Base-by-base conservation (phyloP, 495 filamentous ascomycete species). In the Aspergillus panamensis region DNA sequence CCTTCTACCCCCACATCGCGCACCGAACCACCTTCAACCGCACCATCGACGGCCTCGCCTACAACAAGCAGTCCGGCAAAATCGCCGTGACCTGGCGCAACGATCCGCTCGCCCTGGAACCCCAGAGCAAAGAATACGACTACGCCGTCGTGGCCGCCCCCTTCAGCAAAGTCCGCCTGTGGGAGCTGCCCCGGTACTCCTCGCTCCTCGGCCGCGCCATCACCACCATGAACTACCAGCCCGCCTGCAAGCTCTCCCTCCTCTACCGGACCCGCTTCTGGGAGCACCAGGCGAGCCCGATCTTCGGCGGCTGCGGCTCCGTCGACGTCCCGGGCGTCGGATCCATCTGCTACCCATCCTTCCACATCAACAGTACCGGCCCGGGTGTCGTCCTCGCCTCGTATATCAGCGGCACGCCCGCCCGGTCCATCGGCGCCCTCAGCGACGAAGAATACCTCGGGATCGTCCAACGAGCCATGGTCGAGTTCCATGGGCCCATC, bases 241-340 rank as follows among this genome's bases (percentile, higher is more conserved):
- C 75, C 0, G 78, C 82, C 14, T 89, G 86, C 74, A 89, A 89
- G 55, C 66, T 89, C 0, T 78, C 85, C 0, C 74, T 89, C 3
- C 83, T 84, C 42, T 89, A 83, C 68, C 66, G 73, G 55, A 79
- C 81, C 0, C 79, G 86, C 4, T 89, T 89, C 78, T 89, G 87
- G 86, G 86, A 88, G 58, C 79, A 87, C 42, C 73, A 79, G 53
- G 62, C 69, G 13, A 70, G 77, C 12, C 86, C 86, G 6, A 88
- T 89, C 64, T 71, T 80, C 55, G 86, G 86, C 37, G 81, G 83
- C 1, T 88, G 85, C 59, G 78, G 77, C 16, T 74, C 72, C 0
- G 74, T 77, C 6, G 82, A 88, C 60, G 81, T 87, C 32, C 72
- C 81, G 0, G 83, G 84, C 1, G 75, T 88, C 47, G 79, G 80